Evolutionary conservation across 768 basidiomycete genomes (phyloP), one percentile per base, ranked within the genome.

Genomic region (Vararia minispora): DNA sequence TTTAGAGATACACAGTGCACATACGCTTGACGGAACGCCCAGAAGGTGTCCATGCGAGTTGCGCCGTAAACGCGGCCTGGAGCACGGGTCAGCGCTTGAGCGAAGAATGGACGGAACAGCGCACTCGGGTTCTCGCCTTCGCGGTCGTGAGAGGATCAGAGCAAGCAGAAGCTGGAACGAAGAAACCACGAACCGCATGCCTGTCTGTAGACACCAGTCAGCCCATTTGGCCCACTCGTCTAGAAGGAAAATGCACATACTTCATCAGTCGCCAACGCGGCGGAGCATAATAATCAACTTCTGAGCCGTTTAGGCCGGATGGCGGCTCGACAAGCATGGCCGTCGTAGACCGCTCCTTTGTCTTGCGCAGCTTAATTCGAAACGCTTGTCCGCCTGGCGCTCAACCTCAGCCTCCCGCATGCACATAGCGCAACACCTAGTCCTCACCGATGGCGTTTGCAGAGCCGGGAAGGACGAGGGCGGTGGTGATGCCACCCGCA

Each of bases 401-500:
- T 27, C 20, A 29, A 11, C 24, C 17, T 37, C 6, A 39, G 40
- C 33, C n/a, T n/a, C 29, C 8, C 25, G 17, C 7, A 35, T 24
- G 10, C 55, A 28, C 3, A 38, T 33, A 23, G 14, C 27, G 21
- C 24, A 52, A 17, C 3, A 57, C 57, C 42, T 53, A 52, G 3
- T 17, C 35, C 51, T 22, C 41, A 74, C 76, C 77, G 33, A 82
- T 78, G 11, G 74, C 74, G 52, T 74, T 68, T 8, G 64, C 72
- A 31, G 75, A 80, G 0, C 85, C 86, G 3, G 88, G 88, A 2
- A 90, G 64, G 17, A 90, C 63, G 24, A 86, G 64, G 3, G 80
- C 68, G 0, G 82, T 81, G 1, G 87, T 89, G 11, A 89, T 70
- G 8, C 89, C 88, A 8, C 88, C 86, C 1, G 85, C 60, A 41